Evolutionary conservation across 2,329 filamentous ascomycete species (phyloP).

Genomic region (Diaporthe aspalathi): DNA sequence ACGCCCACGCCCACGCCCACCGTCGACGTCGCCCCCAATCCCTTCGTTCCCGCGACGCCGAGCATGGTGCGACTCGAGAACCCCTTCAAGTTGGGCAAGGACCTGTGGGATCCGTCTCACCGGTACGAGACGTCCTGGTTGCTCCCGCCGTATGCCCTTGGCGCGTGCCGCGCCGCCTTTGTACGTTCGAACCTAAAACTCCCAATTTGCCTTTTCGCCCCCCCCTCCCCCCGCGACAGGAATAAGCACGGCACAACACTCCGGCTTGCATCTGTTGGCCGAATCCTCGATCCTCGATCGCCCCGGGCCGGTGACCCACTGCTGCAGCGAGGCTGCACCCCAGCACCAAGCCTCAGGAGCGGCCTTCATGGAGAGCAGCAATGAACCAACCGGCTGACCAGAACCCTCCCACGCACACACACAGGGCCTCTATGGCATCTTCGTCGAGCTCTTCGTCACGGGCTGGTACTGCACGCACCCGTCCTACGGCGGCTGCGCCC

Average conservation of each 20-base stretch:
- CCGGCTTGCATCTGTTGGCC: constrained; percentile 3
- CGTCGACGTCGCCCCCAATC: neutral
- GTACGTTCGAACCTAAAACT: constrained; percentile 51
- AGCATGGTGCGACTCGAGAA: constrained; percentile 36
- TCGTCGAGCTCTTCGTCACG: constrained; percentile 76
- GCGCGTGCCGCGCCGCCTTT: constrained; percentile 65
- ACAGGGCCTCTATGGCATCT: constrained; percentile 75
- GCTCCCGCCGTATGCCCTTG: constrained; percentile 73
- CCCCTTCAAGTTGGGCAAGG: constrained; percentile 52
- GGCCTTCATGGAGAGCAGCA: neutral
- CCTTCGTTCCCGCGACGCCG: neutral
- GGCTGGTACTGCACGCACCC: constrained; percentile 70
- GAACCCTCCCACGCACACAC: too few relatives aligned
- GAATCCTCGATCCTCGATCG: neutral
- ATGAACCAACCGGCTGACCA: constrained; percentile 15
- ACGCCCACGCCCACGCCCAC: too few relatives aligned
- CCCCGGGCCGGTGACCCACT: constrained; percentile 4
- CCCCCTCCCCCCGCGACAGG: too few relatives aligned
- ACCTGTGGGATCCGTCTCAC: constrained; percentile 66
- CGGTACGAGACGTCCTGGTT: constrained; percentile 87
- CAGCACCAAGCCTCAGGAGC: neutral
- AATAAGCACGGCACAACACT: neutral
- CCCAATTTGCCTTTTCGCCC: constrained; percentile 34
- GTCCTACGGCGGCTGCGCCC: constrained; percentile 55
- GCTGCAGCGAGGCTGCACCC: neutral